phyloP scores from a whole-genome alignment of 345 rosid species.

The Melaleuca quinquenervia region DNA sequence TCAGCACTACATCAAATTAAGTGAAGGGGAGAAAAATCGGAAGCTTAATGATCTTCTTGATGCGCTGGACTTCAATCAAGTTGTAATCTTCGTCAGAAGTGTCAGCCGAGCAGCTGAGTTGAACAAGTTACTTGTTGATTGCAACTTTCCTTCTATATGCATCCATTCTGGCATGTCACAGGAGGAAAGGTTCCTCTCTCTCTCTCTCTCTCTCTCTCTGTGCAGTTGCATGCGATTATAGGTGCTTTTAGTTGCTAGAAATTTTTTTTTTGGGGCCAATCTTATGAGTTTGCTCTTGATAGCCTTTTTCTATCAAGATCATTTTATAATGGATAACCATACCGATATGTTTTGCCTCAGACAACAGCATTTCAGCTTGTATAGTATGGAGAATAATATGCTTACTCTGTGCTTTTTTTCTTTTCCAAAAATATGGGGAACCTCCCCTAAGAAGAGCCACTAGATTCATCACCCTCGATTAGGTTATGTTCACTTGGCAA shows the following conservation, averaged over 20 bases:
- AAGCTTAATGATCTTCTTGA: constrained; percentile 96
- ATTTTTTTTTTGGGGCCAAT: background rate
- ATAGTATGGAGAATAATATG: background rate
- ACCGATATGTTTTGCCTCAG: background rate
- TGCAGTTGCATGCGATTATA: background rate
- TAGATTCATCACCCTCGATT: background rate
- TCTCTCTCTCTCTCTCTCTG: background rate
- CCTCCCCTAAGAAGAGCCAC: background rate
- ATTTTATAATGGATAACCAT: background rate
- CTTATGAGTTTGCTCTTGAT: background rate
- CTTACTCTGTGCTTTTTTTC: background rate
- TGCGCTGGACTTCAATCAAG: constrained; percentile 98
- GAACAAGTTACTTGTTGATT: constrained; percentile 87
- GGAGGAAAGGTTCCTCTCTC: constrained; percentile 66
- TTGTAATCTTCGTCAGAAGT: constrained; percentile 94
- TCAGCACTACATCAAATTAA: constrained; percentile 98
- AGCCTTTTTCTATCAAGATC: background rate
- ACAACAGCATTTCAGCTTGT: background rate
- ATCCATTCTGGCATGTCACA: constrained; percentile 99
- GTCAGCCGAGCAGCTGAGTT: constrained; percentile 92
- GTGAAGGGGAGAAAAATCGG: constrained; percentile 90
- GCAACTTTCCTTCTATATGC: constrained; percentile 96
- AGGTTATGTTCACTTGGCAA: background rate
- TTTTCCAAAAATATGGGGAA: background rate
- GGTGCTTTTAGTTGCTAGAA: background rate